Evolutionary conservation across 768 basidiomycete genomes (phyloP).

Genomic region (Punctularia strigosozonata): DNA sequence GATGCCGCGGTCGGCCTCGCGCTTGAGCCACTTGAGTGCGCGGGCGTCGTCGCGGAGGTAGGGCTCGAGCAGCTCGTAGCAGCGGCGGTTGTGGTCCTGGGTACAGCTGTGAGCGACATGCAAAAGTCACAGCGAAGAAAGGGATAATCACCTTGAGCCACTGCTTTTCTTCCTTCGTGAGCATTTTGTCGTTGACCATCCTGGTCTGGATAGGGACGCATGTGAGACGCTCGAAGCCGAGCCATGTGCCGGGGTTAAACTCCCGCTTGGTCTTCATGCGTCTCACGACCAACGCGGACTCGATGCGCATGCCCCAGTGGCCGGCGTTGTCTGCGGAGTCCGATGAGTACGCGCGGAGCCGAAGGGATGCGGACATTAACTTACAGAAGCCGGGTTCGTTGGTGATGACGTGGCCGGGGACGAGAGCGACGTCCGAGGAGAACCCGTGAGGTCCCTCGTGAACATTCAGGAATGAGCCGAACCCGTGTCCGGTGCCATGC

Average conservation of each 20-base stretch:
- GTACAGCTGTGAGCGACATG: constrained; percentile 2
- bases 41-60: constrained; percentile 68
- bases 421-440: constrained; percentile 52
- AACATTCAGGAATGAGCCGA: constrained; percentile 78
- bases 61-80: constrained; percentile 52
- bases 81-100: constrained; percentile 73
- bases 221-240: constrained; percentile 86
- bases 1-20: constrained; percentile 65
- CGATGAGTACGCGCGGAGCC: background rate
- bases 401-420: constrained; percentile 83
- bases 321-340: constrained; percentile 47
- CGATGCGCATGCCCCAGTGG: constrained; percentile 85
- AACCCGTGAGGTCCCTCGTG: constrained; percentile 82
- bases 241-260: constrained; percentile 69
- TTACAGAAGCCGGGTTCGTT: constrained; percentile 91
- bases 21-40: constrained; percentile 68
- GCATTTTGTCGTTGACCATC: constrained; percentile 77
- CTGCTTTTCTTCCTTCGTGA: constrained; percentile 73
- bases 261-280: constrained; percentile 64
- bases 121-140: constrained; percentile 1
- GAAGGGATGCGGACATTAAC: constrained; percentile 15
- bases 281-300: constrained; percentile 72
- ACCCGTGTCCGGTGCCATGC: constrained; percentile 89
- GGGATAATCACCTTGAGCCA: constrained; percentile 65
- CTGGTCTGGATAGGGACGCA: constrained; percentile 89